phyloP scores from a whole-genome alignment of 1,284 basidiomycete genomes.

The Trichosporon coremiiforme region DNA sequence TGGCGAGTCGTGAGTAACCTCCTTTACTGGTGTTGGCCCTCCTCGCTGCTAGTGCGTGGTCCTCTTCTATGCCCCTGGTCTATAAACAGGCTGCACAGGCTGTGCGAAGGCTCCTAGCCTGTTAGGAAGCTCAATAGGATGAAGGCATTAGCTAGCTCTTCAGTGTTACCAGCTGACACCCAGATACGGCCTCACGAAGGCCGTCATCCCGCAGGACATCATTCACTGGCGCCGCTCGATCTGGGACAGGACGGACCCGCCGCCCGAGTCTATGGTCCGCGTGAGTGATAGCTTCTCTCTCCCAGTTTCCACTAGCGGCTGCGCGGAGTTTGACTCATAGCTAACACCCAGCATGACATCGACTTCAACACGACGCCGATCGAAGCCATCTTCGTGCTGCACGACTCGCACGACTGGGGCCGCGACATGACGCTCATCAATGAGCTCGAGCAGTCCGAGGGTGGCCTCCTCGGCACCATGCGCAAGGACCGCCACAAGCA shows the following conservation, averaged over 20 bases:
- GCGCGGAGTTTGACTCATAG: too few relatives aligned
- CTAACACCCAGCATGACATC: conserved; percentile 30
- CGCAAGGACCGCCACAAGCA: conserved; percentile 37
- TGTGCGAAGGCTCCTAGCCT: too few relatives aligned
- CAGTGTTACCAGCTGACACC: conserved; percentile 17
- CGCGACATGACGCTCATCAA: conserved; percentile 82
- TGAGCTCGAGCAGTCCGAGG: conserved; percentile 69
- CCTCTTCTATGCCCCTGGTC: too few relatives aligned
- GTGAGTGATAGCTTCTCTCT: conserved; percentile 56
- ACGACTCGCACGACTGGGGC: conserved; percentile 91
- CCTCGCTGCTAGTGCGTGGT: too few relatives aligned
- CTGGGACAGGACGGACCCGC: conserved; percentile 80
- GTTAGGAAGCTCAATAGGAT: too few relatives aligned
- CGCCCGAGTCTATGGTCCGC: conserved; percentile 66
- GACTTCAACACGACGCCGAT: conserved; percentile 76
- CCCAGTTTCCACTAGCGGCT: too few relatives aligned
- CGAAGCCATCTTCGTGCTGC: conserved; percentile 83
- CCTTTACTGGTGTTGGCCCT: too few relatives aligned
- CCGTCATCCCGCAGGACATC: conserved; percentile 82
- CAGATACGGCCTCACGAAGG: conserved; percentile 85
- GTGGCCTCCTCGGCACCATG: conserved; percentile 60
- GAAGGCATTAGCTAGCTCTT: too few relatives aligned
- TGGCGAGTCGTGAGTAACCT: conserved; percentile 70
- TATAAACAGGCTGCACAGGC: too few relatives aligned
- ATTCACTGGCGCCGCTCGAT: conserved; percentile 80